These are phyloP conservation scores for Zarea fungicola DNA, from an alignment of 2,329 filamentous ascomycete genomes.

Conservation along the genomic window DNA sequence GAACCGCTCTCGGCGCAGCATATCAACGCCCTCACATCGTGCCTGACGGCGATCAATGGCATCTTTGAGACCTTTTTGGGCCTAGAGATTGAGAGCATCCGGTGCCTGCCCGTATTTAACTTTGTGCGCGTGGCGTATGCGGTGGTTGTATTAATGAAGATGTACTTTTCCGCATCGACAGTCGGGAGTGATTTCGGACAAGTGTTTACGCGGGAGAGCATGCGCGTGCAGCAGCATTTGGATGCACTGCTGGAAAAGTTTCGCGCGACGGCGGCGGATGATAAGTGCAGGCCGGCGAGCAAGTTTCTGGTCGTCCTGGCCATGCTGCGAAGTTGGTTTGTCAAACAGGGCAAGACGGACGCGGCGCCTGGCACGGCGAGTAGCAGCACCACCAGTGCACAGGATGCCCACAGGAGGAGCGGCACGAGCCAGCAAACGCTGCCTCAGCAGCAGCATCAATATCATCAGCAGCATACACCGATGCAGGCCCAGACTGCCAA, in stretches of 20 bases:
- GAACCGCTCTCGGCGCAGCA: constrained; percentile 45
- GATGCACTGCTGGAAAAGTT: constrained; percentile 67
- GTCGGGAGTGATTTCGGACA: constrained; percentile 62
- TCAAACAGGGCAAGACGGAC: constrained; percentile 39
- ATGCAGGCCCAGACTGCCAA: constrained; percentile 31
- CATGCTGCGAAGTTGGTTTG: constrained; percentile 67
- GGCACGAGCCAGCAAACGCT: neutral
- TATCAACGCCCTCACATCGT: constrained; percentile 62
- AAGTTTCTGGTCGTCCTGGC: constrained; percentile 68
- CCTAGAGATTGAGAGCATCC: constrained; percentile 54
- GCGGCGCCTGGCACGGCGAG: constrained; percentile 8
- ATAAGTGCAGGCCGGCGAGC: constrained; percentile 58
- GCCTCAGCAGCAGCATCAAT: constrained; percentile 11
- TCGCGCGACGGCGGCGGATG: constrained; percentile 54
- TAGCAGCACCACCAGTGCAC: neutral
- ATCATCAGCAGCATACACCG: constrained; percentile 15
- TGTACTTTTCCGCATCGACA: constrained; percentile 62
- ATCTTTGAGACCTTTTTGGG: constrained; percentile 60
- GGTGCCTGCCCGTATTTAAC: constrained; percentile 63
- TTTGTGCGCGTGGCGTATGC: constrained; percentile 69
- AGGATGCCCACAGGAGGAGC: constrained; percentile 1
- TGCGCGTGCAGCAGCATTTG: constrained; percentile 62
- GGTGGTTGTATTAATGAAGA: constrained; percentile 66
- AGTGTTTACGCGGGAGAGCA: constrained; percentile 61
- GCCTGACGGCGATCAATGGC: constrained; percentile 59